Evolutionary conservation across 2,329 filamentous ascomycete species (phyloP).

Genomic region (Coleophoma cylindrospora): DNA sequence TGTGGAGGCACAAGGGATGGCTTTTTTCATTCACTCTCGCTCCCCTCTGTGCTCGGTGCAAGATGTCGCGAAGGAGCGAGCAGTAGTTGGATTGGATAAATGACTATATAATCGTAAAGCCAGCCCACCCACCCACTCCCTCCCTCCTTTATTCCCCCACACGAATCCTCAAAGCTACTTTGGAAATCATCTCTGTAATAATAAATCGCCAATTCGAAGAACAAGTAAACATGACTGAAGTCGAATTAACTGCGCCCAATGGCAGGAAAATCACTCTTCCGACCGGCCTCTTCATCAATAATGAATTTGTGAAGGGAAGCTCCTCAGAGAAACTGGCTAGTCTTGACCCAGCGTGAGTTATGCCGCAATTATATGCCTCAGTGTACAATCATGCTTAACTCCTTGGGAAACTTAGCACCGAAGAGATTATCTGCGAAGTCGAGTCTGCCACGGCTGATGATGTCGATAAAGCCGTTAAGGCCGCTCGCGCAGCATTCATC

Average conservation of each 20-base stretch:
- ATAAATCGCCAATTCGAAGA: too few species aligned
- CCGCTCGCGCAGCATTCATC: constrained; percentile 15
- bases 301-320: constrained; percentile 64
- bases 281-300: constrained; percentile 71
- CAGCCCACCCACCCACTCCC: too few species aligned
- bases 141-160: too few species aligned
- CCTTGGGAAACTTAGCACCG: neutral
- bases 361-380: neutral
- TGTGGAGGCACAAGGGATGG: too few species aligned
- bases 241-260: constrained; percentile 35
- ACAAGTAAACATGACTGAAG: too few species aligned
- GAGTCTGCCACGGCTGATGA: constrained; percentile 7
- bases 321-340: constrained; percentile 55
- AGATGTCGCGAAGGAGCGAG: too few species aligned
- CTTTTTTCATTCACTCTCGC: too few species aligned
- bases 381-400: neutral
- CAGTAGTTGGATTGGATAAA: too few species aligned
- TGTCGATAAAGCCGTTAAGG: constrained; percentile 11
- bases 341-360: constrained; percentile 58
- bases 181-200: too few species aligned
- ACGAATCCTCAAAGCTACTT: too few species aligned
- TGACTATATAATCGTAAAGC: too few species aligned
- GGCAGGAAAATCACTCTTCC: constrained; percentile 65
- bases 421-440: constrained; percentile 4
- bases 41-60: too few species aligned